Evolutionary conservation across 352 stramenopile genomes (phyloP).

Genomic region (Globisporangium alternatum): DNA sequence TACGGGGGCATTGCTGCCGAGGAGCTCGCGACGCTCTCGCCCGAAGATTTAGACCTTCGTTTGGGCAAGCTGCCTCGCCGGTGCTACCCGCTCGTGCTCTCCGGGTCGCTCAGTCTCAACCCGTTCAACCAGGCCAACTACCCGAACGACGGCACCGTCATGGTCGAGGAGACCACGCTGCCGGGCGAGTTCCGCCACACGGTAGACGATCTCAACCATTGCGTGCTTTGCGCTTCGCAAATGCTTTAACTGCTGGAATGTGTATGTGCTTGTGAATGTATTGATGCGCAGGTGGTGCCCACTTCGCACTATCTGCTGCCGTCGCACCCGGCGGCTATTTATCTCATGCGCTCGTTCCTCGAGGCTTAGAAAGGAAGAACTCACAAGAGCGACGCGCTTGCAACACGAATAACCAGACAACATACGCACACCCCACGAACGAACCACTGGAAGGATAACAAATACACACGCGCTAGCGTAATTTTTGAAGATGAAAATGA

Average conservation of each 20-base stretch:
- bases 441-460: too few species aligned
- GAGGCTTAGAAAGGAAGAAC: conserved; percentile 24
- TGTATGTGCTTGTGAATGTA: background rate
- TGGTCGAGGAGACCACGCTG: conserved; percentile 59
- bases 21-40: conserved; percentile 44
- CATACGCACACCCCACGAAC: conserved; percentile 28
- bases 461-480: too few species aligned
- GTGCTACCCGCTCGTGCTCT: conserved; percentile 60
- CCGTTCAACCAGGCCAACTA: conserved; percentile 76
- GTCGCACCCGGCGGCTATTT: conserved; percentile 46
- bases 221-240: background rate
- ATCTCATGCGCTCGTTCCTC: conserved; percentile 47
- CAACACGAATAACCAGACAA: conserved; percentile 10
- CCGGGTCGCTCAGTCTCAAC: conserved; percentile 66
- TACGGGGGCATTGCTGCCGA: conserved; percentile 58
- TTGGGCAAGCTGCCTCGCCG: conserved; percentile 64
- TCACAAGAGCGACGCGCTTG: background rate
- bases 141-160: conserved; percentile 65
- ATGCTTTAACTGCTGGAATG: background rate
- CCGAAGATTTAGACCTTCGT: conserved; percentile 41
- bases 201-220: conserved; percentile 22
- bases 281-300: conserved; percentile 35
- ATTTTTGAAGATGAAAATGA: too few species aligned
- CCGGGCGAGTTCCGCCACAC: conserved; percentile 69
- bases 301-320: conserved; percentile 58